Conservation (phyloP, 257 asterid species). For the Plantago ovata region DNA sequence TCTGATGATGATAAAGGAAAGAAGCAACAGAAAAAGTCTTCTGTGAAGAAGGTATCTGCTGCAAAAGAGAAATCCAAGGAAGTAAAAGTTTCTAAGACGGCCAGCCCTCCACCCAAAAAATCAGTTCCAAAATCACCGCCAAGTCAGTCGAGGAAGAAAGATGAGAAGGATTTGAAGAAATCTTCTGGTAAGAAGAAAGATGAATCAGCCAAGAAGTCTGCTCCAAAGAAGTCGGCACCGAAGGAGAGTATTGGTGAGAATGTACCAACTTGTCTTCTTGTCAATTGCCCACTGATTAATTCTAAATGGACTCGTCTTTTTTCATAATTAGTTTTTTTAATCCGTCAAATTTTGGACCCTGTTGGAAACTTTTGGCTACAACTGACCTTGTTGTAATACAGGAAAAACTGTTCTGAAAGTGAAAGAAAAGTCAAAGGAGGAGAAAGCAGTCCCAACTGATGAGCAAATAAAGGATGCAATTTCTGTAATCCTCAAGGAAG, state of each 20-base stretch:
- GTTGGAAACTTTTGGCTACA: slow-evolving; percentile 7
- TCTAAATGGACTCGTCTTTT: background rate
- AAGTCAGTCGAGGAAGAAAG: slow-evolving; percentile 37
- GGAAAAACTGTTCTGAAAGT: slow-evolving; percentile 47
- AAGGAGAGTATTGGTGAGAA: slow-evolving; percentile 62
- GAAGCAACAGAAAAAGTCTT: slow-evolving; percentile 42
- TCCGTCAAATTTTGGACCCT: slow-evolving; percentile 10
- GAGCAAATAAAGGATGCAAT: slow-evolving; percentile 39
- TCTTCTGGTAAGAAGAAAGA: slow-evolving; percentile 56
- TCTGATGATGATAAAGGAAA: slow-evolving; percentile 42
- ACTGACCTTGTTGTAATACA: slow-evolving; percentile 23
- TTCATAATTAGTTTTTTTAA: background rate
- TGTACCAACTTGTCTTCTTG: background rate
- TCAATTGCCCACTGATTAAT: slow-evolving; percentile 1
- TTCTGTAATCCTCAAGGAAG: slow-evolving; percentile 52
- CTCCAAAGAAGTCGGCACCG: slow-evolving; percentile 49
- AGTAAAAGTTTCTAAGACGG: slow-evolving; percentile 35
- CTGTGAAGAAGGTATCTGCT: slow-evolving; percentile 47
- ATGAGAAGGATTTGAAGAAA: slow-evolving; percentile 41
- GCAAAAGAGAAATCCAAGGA: slow-evolving; percentile 51
- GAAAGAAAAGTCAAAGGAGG: slow-evolving; percentile 41
- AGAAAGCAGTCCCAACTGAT: slow-evolving; percentile 39
- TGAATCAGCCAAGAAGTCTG: slow-evolving; percentile 42
- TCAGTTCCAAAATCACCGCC: slow-evolving; percentile 47
- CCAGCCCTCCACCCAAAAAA: slow-evolving; percentile 51